These are phyloP conservation scores for Trametes cinnabarina DNA, from an alignment of 768 basidiomycete genomes.

Conservation along the genomic window DNA sequence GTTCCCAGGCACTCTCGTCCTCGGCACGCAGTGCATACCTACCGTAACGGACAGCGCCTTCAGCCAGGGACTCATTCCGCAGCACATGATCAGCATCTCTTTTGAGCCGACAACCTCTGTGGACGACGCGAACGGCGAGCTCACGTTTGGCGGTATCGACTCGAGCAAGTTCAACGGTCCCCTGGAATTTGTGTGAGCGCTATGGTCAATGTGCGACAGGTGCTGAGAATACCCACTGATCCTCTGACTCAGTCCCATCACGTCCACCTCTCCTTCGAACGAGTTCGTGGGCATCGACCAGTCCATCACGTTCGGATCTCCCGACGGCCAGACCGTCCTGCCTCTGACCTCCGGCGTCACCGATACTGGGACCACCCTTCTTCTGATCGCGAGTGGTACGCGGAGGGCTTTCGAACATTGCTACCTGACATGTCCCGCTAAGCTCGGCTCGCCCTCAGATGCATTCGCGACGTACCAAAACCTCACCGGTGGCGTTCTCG, in stretches of 20 bases:
- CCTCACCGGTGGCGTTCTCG: constrained; percentile 18
- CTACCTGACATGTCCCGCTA: background rate
- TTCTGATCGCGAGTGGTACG: constrained; percentile 44
- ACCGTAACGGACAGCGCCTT: constrained; percentile 38
- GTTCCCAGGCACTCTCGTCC: constrained; percentile 6
- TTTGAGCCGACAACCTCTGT: constrained; percentile 25
- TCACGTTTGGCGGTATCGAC: constrained; percentile 25
- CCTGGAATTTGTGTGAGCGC: constrained; percentile 27
- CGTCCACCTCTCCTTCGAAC: constrained; percentile 19
- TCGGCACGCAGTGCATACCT: constrained; percentile 22
- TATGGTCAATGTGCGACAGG: too few relatives aligned
- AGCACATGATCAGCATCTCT: constrained; percentile 33
- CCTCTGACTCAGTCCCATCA: constrained; percentile 17
- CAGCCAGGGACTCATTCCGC: constrained; percentile 28
- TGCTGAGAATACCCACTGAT: too few relatives aligned
- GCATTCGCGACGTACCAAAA: constrained; percentile 26
- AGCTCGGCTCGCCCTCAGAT: constrained; percentile 12
- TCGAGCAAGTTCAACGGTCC: constrained; percentile 28
- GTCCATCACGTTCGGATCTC: constrained; percentile 23
- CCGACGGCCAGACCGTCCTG: constrained; percentile 29
- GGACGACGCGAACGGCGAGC: constrained; percentile 18
- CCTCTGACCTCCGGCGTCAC: constrained; percentile 41
- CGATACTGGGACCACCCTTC: constrained; percentile 47
- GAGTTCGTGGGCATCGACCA: constrained; percentile 28
- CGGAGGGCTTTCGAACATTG: too few relatives aligned